These are phyloP conservation scores for Phytophthora palmivora DNA, from an alignment of 352 stramenopile species.

Conservation along the genomic window DNA sequence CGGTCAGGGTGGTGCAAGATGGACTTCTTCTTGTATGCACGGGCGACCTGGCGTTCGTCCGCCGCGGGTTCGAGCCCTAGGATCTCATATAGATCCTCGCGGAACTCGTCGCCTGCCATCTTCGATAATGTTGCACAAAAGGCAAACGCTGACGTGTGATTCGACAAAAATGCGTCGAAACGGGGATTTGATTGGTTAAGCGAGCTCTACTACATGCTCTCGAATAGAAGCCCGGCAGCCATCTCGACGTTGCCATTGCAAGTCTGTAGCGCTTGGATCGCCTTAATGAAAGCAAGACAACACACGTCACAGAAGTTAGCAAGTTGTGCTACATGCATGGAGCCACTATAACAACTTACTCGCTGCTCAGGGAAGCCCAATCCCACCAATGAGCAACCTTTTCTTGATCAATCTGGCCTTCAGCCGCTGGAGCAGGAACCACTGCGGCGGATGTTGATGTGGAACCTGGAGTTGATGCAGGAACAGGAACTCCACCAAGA, in stretches of 20 bases:
- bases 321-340: neutral
- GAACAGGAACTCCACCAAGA: constrained; percentile 37
- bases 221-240: constrained; percentile 83
- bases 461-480: constrained; percentile 31
- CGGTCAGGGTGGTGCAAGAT: constrained; percentile 83
- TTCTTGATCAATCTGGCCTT: constrained; percentile 33
- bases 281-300: constrained; percentile 47
- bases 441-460: constrained; percentile 15
- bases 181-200: constrained; percentile 25
- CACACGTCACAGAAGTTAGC: constrained; percentile 26
- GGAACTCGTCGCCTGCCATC: constrained; percentile 47
- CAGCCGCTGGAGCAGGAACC: constrained; percentile 23
- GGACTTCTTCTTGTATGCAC: constrained; percentile 87
- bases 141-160: constrained; percentile 12
- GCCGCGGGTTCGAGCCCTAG: constrained; percentile 72
- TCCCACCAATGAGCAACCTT: constrained; percentile 75
- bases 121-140: constrained; percentile 6
- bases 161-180: constrained; percentile 27
- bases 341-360: constrained; percentile 35
- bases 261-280: constrained; percentile 64
- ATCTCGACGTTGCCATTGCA: constrained; percentile 86
- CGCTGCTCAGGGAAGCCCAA: constrained; percentile 72
- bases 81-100: constrained; percentile 76
- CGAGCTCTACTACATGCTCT: constrained; percentile 50
- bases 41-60: constrained; percentile 73